Percentiles rank a stretch among this genome's conserved stretches.
phyloP scores from a whole-genome alignment of 371 early-diverging fungal species.

The Apophysomyces sp. region DNA sequence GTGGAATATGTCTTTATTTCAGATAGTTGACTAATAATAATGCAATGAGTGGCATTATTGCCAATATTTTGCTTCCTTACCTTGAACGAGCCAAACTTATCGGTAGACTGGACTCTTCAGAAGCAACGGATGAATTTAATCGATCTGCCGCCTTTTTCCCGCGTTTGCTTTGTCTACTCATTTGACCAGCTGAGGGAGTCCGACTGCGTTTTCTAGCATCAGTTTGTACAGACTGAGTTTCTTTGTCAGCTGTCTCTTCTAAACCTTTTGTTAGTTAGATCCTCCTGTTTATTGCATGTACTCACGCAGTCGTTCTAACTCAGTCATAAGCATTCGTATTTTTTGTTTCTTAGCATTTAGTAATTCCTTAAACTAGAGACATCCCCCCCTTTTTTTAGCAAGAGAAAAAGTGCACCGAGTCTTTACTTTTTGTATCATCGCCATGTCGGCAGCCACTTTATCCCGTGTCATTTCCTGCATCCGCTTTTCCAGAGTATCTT shows the following conservation, averaged over 20 bases:
- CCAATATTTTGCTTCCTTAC: neutral
- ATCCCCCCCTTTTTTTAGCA: too few relatives aligned
- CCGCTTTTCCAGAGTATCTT: constrained; percentile 2
- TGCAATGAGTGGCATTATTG: neutral
- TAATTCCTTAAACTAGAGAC: constrained; percentile 7
- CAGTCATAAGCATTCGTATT: constrained; percentile 2
- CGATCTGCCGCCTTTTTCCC: neutral
- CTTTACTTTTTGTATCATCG: constrained; percentile 5
- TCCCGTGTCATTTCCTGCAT: constrained; percentile 5
- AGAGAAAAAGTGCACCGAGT: neutral
- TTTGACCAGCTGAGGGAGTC: neutral
- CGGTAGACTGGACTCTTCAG: neutral
- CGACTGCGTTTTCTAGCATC: neutral
- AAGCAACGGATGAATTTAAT: neutral
- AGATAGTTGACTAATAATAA: neutral
- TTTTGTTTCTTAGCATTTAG: constrained; percentile 11
- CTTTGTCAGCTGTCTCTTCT: neutral
- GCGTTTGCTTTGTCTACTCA: neutral
- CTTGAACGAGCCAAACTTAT: neutral
- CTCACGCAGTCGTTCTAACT: constrained; percentile 6
- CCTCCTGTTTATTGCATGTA: neutral
- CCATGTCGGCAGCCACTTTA: constrained; percentile 12
- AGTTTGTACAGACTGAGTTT: neutral
- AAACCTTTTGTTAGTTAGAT: neutral
- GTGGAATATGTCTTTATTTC: neutral